These are phyloP conservation scores for Suillus subalutaceus DNA, from an alignment of 768 basidiomycete species.

Conservation along the genomic window DNA sequence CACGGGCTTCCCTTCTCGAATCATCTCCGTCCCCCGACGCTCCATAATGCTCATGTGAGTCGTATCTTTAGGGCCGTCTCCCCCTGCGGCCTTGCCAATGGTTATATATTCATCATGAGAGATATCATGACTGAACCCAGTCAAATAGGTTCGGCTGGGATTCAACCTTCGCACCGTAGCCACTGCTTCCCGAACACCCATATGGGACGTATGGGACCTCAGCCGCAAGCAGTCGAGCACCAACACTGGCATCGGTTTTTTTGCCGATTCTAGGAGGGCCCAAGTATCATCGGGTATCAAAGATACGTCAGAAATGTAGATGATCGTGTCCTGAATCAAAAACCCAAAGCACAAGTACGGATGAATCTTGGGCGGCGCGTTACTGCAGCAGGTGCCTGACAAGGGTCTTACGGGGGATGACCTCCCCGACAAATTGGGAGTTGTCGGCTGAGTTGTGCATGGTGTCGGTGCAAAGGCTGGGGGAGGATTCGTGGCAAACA, in stretches of 20 bases:
- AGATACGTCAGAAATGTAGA: slow-evolving; percentile 85
- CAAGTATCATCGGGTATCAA: slow-evolving; percentile 77
- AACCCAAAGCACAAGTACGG: slow-evolving; percentile 75
- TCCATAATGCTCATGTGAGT: slow-evolving; percentile 37
- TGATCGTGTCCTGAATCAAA: slow-evolving; percentile 62
- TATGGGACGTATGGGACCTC: slow-evolving; percentile 72
- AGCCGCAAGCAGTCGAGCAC: slow-evolving; percentile 80
- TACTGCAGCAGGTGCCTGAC: slow-evolving; percentile 7
- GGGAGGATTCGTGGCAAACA: slow-evolving; percentile 50
- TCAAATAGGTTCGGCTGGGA: slow-evolving; percentile 67
- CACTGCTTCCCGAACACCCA: slow-evolving; percentile 70
- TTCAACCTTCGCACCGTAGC: slow-evolving; percentile 55
- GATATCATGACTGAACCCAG: slow-evolving; percentile 78
- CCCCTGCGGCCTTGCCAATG: slow-evolving; percentile 57
- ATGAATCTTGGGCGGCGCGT: slow-evolving; percentile 31
- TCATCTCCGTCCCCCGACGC: slow-evolving; percentile 44
- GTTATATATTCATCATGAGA: slow-evolving; percentile 76
- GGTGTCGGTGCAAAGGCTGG: slow-evolving; percentile 46
- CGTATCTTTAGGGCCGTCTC: slow-evolving; percentile 26
- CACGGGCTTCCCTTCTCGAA: slow-evolving; percentile 47
- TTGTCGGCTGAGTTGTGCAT: slow-evolving; percentile 37
- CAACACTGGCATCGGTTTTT: slow-evolving; percentile 48
- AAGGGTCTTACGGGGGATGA: slow-evolving; percentile 31
- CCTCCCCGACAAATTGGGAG: slow-evolving; percentile 34
- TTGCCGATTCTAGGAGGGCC: slow-evolving; percentile 43